phyloP scores from a whole-genome alignment of 75 land plant species.

The Selaginella tamariscina region DNA sequence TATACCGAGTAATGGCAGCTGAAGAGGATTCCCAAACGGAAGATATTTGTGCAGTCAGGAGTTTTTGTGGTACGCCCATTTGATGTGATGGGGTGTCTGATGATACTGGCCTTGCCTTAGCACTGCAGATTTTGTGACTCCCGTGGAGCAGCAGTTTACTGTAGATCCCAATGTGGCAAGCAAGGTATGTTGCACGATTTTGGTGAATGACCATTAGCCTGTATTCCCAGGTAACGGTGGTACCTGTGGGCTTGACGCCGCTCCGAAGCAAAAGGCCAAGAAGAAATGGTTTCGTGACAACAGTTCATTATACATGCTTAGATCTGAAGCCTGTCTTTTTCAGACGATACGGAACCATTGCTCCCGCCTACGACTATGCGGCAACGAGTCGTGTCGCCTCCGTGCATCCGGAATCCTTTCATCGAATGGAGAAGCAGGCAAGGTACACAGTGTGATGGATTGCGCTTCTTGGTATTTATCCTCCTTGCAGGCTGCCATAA shows the following conservation, averaged over 20 bases:
- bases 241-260: constrained; percentile 48
- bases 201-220: neutral
- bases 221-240: no score
- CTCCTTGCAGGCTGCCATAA: neutral
- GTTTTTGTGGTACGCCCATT: constrained; percentile 61
- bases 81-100: neutral
- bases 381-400: constrained; percentile 62
- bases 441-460: neutral
- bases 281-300: neutral
- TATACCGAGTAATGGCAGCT: no score
- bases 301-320: neutral
- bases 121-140: constrained; percentile 88
- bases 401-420: constrained; percentile 61
- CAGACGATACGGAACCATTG: neutral
- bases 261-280: constrained; percentile 41
- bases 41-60: constrained; percentile 74
- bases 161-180: constrained; percentile 32
- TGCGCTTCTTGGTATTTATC: neutral
- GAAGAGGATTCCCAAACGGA: neutral
- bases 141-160: constrained; percentile 41
- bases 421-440: constrained; percentile 9
- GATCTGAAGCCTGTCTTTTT: no score
- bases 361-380: constrained; percentile 40
- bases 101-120: constrained; percentile 23
- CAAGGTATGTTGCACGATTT: constrained; percentile 36